Evolutionary conservation across 2,329 filamentous ascomycete genomes (phyloP).

Genomic region (Stachybotrys elegans): DNA sequence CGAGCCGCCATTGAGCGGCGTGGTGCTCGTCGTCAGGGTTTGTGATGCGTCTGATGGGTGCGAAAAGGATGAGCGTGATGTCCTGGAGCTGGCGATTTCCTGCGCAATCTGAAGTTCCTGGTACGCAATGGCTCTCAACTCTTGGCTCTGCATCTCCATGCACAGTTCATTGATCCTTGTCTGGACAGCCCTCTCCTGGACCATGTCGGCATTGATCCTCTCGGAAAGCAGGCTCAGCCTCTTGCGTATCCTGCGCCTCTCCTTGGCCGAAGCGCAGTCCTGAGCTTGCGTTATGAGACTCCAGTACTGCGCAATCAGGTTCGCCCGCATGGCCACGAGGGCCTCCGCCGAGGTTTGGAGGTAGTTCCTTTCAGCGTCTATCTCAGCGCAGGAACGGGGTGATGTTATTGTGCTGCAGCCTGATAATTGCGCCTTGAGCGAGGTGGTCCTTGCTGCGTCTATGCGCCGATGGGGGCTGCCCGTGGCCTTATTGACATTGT

Average conservation of each 20-base stretch:
- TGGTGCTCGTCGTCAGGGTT: slow-evolving; percentile 11
- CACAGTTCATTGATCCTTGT: slow-evolving; percentile 43
- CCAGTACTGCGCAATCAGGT: slow-evolving; percentile 34
- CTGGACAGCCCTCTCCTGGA: slow-evolving; percentile 41
- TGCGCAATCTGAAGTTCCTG: slow-evolving; percentile 12
- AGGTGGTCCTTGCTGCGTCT: no score
- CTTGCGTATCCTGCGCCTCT: slow-evolving; percentile 31
- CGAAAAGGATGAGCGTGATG: slow-evolving; percentile 9
- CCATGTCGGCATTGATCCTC: slow-evolving; percentile 37
- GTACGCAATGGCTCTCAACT: slow-evolving; percentile 30
- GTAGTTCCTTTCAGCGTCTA: slow-evolving; percentile 42
- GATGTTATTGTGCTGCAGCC: slow-evolving; percentile 21
- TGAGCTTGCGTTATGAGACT: slow-evolving; percentile 27
- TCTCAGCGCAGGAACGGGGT: slow-evolving; percentile 34
- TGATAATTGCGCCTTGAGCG: no score
- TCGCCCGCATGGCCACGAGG: slow-evolving; percentile 24
- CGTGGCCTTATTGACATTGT: no score
- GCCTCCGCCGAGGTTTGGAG: slow-evolving; percentile 32
- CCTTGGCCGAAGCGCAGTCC: slow-evolving; percentile 14
- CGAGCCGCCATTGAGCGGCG: slow-evolving; percentile 20
- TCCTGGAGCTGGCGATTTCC: slow-evolving; percentile 8
- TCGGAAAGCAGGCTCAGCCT: slow-evolving; percentile 34
- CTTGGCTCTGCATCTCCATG: slow-evolving; percentile 41
- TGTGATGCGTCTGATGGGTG: slow-evolving; percentile 7
- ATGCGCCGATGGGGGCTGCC: no score